Percentiles rank a stretch among this genome's conserved stretches.
These are phyloP conservation scores for Apiospora pterosperma DNA, from an alignment of 2,329 filamentous ascomycete genomes.

Conservation along the genomic window DNA sequence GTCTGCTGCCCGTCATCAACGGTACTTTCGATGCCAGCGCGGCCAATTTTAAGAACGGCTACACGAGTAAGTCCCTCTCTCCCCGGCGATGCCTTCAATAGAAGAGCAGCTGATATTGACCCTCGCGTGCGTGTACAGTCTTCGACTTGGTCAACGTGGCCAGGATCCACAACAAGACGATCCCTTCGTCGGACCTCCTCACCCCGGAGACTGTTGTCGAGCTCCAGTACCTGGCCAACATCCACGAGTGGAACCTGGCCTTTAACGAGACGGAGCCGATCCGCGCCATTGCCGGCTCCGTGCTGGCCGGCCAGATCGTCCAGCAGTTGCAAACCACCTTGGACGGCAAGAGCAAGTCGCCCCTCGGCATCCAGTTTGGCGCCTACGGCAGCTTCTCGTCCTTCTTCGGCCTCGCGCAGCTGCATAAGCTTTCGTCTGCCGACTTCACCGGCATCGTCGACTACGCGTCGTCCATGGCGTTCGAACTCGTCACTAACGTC, in stretches of 20 bases:
- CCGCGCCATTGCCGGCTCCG: slow-evolving; percentile 55
- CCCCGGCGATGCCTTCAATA: not conserved
- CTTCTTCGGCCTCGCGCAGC: slow-evolving; percentile 58
- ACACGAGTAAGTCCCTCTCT: slow-evolving; percentile 46
- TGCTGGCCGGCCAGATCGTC: slow-evolving; percentile 54
- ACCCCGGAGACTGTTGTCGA: slow-evolving; percentile 56
- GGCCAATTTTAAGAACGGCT: slow-evolving; percentile 57
- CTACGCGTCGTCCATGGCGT: slow-evolving; percentile 78
- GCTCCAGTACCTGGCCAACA: slow-evolving; percentile 70
- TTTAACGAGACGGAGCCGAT: slow-evolving; percentile 72
- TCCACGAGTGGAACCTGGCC: slow-evolving; percentile 78
- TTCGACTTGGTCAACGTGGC: slow-evolving; percentile 60
- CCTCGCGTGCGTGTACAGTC: slow-evolving; percentile 37
- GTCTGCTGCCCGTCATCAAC: slow-evolving; percentile 52
- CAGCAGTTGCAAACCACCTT: slow-evolving; percentile 51
- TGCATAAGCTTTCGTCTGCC: slow-evolving; percentile 46
- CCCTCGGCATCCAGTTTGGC: slow-evolving; percentile 55
- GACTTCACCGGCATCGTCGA: slow-evolving; percentile 77
- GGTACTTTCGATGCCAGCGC: slow-evolving; percentile 42
- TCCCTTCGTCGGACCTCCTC: slow-evolving; percentile 57
- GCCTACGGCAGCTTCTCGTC: slow-evolving; percentile 60
- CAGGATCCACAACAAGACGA: slow-evolving; percentile 56
- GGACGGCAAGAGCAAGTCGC: slow-evolving; percentile 30
- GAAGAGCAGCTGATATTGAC: not conserved
- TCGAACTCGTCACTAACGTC: slow-evolving; percentile 66